A percentile compares a stretch with the other conserved stretches of the same genome.
Conservation (phyloP, 2,329 filamentous ascomycete species). For the Dactylellina sp. region DNA sequence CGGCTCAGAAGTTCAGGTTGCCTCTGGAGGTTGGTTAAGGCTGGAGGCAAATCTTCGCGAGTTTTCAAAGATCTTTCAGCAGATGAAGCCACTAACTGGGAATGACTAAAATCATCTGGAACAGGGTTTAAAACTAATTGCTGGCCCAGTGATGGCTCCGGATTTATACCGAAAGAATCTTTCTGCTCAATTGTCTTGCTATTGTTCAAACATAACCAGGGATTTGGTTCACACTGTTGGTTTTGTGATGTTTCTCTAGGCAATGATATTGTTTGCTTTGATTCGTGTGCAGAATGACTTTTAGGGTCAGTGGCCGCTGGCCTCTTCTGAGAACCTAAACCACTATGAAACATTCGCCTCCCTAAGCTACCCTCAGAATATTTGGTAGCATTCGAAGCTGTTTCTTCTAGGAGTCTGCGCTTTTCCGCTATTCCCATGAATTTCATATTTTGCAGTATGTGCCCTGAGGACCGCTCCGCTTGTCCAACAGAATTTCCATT, state of each 20-base stretch:
- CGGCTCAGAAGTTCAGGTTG: slow-evolving; percentile 75
- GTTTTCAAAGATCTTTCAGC: slow-evolving; percentile 62
- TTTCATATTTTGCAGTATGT: slow-evolving; percentile 82
- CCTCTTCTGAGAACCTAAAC: neutral
- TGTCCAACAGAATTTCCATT: slow-evolving; percentile 63
- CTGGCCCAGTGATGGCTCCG: neutral
- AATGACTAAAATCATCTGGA: neutral
- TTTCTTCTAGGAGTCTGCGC: slow-evolving; percentile 67
- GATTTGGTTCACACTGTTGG: slow-evolving; percentile 61
- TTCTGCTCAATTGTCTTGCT: slow-evolving; percentile 45
- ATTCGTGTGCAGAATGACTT: too few species aligned
- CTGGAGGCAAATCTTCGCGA: slow-evolving; percentile 64
- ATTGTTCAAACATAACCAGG: slow-evolving; percentile 61
- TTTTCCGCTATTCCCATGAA: slow-evolving; percentile 91
- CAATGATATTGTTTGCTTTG: neutral
- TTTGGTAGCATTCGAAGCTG: slow-evolving; percentile 61
- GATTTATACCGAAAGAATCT: neutral
- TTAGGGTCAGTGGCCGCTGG: too few species aligned
- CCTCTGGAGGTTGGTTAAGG: neutral
- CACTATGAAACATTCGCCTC: slow-evolving; percentile 67
- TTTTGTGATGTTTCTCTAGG: slow-evolving; percentile 2
- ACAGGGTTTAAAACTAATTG: neutral
- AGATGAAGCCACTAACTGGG: neutral
- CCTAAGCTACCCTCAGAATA: slow-evolving; percentile 61
- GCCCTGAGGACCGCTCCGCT: slow-evolving; percentile 64